phyloP scores from a whole-genome alignment of 345 rosid species.

The Toxicodendron radicans region DNA sequence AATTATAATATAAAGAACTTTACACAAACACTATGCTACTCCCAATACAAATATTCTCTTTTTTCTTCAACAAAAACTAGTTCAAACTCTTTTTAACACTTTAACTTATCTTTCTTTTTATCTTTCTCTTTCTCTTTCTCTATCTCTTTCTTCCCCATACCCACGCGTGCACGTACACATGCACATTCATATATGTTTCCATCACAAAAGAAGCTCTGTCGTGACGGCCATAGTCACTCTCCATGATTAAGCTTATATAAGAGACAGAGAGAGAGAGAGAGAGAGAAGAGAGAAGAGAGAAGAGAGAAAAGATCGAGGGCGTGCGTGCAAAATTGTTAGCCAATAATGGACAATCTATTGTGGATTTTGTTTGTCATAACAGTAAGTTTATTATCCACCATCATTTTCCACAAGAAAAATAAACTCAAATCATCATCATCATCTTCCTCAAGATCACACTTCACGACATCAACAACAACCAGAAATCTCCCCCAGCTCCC shows the following conservation, averaged over 20 bases:
- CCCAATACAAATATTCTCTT: conserved; percentile 14
- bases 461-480: not conserved
- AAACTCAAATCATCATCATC: conserved; percentile 21
- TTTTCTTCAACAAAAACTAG: not conserved
- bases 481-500: conserved; percentile 39
- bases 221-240: conserved; percentile 3
- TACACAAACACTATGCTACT: conserved; percentile 9
- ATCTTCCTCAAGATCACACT: conserved; percentile 11
- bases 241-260: conserved; percentile 33
- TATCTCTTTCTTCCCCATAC: conserved; percentile 12
- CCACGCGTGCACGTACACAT: conserved; percentile 41
- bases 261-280: not conserved
- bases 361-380: conserved; percentile 34
- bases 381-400: conserved; percentile 22
- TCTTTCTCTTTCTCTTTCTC: not conserved
- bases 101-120: too few species aligned
- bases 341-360: conserved; percentile 40
- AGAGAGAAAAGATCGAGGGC: conserved; percentile 10
- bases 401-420: conserved; percentile 34
- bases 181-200: conserved; percentile 21
- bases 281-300: too few species aligned
- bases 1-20: not conserved
- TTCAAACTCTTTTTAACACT: not conserved
- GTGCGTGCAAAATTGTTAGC: conserved; percentile 12
- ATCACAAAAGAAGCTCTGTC: not conserved